Evolutionary conservation across 768 basidiomycete genomes (phyloP), one percentile per base, ranked within the genome.

Genomic region (Hirschioporus abietinus): DNA sequence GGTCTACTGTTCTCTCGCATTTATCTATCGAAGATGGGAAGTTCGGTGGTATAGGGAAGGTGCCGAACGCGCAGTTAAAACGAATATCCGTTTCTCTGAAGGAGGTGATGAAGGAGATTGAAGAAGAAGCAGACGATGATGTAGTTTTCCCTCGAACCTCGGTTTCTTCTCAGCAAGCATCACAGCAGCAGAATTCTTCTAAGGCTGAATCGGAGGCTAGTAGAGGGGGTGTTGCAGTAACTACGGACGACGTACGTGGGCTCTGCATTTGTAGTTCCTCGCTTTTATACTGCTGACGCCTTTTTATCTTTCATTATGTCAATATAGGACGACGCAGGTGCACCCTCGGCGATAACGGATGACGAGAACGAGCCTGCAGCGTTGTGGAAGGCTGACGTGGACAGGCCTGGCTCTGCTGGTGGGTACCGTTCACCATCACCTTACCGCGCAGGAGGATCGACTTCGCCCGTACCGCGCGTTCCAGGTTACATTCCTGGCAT

Each of bases 401-500:
- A 52, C 42, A 52, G 42, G 12, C 42, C 42, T 52, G 42, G 12
- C 42, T 52, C 42, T 52, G 42, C 42, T 76, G 82, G 9, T 95
- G 95, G 74, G 84, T 99, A 24, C 93, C 96, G 5, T 81, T 89
- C 63, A 82, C 92, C 66, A 58, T 79, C 87, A 25, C 88, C 88
- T 27, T 80, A 77, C 60, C 76, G 77, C 67, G 78, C 86, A 60
- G 84, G 85, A 59, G 85, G 80, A 2, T 78, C 79, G 17, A 75
- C 76, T n/a, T 84, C 84, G 34, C 83, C 84, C 35, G 76, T 77
- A 0, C 82, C 84, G 58, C 81, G 85, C 57, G 73, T 92, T 24
- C 92, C 93, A 65, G 93, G 93, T 17, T 95, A 95, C 76, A 87
- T 93, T 66, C 93, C 93, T 25, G 93, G 93, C 12, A 95, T 95